Base-by-base conservation (phyloP, 768 basidiomycete species). In the Clitopilus hobsonii region DNA sequence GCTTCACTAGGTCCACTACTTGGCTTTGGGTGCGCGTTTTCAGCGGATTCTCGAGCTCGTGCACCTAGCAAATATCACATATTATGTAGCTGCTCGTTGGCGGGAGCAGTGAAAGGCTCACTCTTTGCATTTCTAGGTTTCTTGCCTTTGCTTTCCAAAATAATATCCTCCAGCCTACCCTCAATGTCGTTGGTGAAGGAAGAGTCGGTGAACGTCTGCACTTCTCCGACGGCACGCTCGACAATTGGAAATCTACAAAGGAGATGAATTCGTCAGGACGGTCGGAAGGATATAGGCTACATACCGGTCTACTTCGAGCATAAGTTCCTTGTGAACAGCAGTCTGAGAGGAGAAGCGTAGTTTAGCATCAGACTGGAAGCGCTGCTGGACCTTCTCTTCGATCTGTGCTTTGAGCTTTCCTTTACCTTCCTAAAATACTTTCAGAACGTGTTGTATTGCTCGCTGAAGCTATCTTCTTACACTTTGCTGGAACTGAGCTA, bases 281-380 rank as follows among this genome's bases (percentile, higher is more conserved):
- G 29, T 23, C 23, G 38, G 18, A 20, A 45, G 32, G 18, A 11
- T 54, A 52, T 23, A 6, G n/a, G 16, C 48, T 59, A 10, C 70
- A 59, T 52, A 83, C 88, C 87, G 78, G 67, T 88, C 85, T 25
- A 90, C 72, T 63, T 91, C 86, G 48, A 88, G 85, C 73, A 85
- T 77, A 13, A 91, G 69, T 59, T 89, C 88, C 54, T 77, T 71
- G 58, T 81, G 73, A n/a, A 82, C 70, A 8, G 68, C 67, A 1
- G 86, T 84, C 48, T 77, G 77, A 1, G 80, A 66, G 63, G 77
- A 73, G 49, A 77, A 75, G 13, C 79, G 72, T 47, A 88, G 65
- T 58, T 80, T 79, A 38, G 73, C 73, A 57, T 88, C 84, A 53
- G 77, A 76, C 30, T 68, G 61, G 7, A 89, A 69, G 54, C 80